Percentiles rank a stretch among this genome's conserved stretches.
phyloP scores from a whole-genome alignment of 495 filamentous ascomycete genomes.

The Trichocladium uniseriatum region DNA sequence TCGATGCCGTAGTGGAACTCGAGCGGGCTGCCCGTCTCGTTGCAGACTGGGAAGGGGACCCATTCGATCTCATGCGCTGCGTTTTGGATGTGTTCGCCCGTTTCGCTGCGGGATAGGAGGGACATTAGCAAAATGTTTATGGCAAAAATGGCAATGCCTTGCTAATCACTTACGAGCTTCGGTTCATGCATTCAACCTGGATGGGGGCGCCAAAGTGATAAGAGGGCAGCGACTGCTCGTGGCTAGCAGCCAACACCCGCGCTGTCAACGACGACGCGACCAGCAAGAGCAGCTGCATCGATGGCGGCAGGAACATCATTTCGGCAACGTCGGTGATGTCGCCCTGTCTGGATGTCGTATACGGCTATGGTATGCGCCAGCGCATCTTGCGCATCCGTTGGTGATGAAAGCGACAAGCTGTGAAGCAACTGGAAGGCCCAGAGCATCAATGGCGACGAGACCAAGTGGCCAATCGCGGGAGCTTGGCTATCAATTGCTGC shows the following conservation, averaged over 20 bases:
- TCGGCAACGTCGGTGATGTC: background rate
- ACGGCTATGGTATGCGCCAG: background rate
- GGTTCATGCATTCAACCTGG: slow-evolving; percentile 46
- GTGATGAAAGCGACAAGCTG: too few relatives aligned
- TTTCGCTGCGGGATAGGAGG: slow-evolving; percentile 39
- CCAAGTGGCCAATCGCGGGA: too few relatives aligned
- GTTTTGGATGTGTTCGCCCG: slow-evolving; percentile 70
- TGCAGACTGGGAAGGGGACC: slow-evolving; percentile 84
- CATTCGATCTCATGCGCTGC: slow-evolving; percentile 77
- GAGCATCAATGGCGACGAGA: too few relatives aligned
- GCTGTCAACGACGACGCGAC: background rate
- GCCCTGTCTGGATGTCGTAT: background rate
- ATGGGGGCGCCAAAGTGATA: slow-evolving; percentile 44
- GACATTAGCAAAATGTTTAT: background rate
- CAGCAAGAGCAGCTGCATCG: background rate
- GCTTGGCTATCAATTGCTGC: too few relatives aligned
- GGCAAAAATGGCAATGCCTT: background rate
- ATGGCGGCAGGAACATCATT: background rate
- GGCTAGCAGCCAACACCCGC: slow-evolving; percentile 5
- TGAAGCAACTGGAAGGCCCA: too few relatives aligned
- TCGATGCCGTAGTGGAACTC: slow-evolving; percentile 80
- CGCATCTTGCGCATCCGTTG: slow-evolving; percentile 13
- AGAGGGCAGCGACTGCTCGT: slow-evolving; percentile 31
- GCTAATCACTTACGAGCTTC: slow-evolving; percentile 38
- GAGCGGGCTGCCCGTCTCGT: slow-evolving; percentile 76